phyloP scores from a whole-genome alignment of 257 asterid genomes.

The Fraxinus americana region DNA sequence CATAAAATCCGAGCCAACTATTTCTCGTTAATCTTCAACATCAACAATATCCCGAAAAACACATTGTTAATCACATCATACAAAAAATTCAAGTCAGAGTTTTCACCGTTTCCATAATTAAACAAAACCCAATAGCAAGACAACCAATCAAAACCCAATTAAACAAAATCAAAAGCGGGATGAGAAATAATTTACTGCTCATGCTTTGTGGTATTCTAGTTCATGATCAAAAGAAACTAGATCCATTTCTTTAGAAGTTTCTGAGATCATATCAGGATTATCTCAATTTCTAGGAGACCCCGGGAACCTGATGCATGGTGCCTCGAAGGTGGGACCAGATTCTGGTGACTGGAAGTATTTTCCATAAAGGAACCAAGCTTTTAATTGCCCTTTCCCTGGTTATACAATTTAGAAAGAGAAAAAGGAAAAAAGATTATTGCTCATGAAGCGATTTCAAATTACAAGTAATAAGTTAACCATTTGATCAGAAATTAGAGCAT shows the following conservation, averaged over 20 bases:
- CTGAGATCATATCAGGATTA: conserved; percentile 30
- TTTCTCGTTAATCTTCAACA: neutral
- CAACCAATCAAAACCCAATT: conserved; percentile 19
- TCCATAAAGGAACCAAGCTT: conserved; percentile 47
- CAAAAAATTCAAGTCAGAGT: neutral
- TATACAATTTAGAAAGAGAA: conserved; percentile 23
- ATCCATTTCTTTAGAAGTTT: conserved; percentile 39
- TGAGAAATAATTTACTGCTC: conserved; percentile 34
- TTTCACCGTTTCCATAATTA: conserved; percentile 16
- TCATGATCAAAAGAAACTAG: conserved; percentile 39
- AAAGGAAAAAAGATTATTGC: conserved; percentile 8
- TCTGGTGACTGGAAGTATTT: conserved; percentile 49
- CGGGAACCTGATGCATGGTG: conserved; percentile 33
- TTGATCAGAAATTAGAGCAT: neutral
- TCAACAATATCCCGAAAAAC: neutral
- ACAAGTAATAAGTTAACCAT: neutral
- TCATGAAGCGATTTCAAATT: neutral
- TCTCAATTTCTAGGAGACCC: conserved; percentile 36
- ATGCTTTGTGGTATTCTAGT: conserved; percentile 33
- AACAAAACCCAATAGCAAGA: conserved; percentile 19
- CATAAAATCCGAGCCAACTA: neutral
- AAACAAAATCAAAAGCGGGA: conserved; percentile 17
- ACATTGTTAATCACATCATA: neutral
- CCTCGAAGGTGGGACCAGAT: conserved; percentile 33
- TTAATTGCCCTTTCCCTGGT: conserved; percentile 49